phyloP scores from a whole-genome alignment of 148 eudicot species.

The Camellia lanceoleosa region DNA sequence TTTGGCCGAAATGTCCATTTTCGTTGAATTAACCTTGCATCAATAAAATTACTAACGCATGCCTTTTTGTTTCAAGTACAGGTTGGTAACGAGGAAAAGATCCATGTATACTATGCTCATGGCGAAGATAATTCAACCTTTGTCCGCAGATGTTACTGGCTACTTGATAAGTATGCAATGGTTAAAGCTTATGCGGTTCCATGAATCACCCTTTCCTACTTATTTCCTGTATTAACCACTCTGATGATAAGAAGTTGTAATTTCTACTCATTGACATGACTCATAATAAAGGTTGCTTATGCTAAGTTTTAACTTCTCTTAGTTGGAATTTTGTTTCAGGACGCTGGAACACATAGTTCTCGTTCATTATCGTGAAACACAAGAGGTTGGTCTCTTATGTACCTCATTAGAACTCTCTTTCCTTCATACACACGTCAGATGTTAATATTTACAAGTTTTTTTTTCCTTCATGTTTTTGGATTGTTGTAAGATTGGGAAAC shows the following conservation, averaged over 20 bases:
- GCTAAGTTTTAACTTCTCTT: background rate
- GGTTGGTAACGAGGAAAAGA: constrained; percentile 92
- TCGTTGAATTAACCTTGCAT: constrained; percentile 1
- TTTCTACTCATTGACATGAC: background rate
- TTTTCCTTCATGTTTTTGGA: background rate
- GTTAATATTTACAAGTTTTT: background rate
- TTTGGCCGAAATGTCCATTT: background rate
- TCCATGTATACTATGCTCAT: constrained; percentile 96
- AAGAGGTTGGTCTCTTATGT: constrained; percentile 58
- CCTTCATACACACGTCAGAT: background rate
- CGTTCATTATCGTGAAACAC: constrained; percentile 96
- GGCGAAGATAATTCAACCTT: constrained; percentile 73
- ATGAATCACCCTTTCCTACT: background rate
- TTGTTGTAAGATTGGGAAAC: background rate
- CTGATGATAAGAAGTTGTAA: background rate
- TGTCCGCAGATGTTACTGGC: constrained; percentile 98
- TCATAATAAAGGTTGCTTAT: background rate
- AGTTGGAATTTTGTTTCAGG: constrained; percentile 44
- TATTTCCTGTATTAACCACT: background rate
- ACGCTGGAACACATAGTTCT: constrained; percentile 85
- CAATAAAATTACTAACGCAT: constrained; percentile 7
- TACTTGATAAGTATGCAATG: constrained; percentile 87
- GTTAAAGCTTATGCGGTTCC: constrained; percentile 17
- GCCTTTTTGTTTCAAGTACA: constrained; percentile 24
- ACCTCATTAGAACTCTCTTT: background rate